Evolutionary conservation across 768 basidiomycete genomes (phyloP), one percentile per base, ranked within the genome.

Genomic region (Kwoniella mangroviensis): DNA sequence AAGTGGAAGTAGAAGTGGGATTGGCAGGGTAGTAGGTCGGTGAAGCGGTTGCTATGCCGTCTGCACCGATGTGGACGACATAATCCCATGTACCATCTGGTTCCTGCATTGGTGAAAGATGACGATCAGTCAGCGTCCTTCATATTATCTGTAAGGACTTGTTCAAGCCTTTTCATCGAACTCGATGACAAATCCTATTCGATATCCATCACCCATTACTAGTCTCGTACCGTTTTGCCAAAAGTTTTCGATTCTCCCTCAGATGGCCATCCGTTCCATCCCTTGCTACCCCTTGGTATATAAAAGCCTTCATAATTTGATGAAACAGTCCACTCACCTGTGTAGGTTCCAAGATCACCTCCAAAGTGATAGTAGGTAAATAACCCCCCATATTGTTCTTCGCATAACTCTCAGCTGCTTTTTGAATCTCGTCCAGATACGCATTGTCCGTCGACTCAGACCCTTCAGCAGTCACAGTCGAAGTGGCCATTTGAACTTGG

Each of bases 21-120:
- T 49, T 49, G 22, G 65, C 51, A 17, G 68, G 52, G 55, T 57
- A 63, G 49, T 63, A 69, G 1, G 68, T 69, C 2, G 82, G 82
- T 4, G 71, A 69, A 19, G 81, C 79, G 9, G 82, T 83, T 1
- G 81, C 81, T 7, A 78, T 81, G 2, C 82, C 82, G 70, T 83
- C 82, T 15, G 65, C 28, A 26, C 82, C 82, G 19, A 83, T 70
- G 19, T 77, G 71, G 19, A 81, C 74, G 17, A 83, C 77, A 56
- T 83, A 83, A 57, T 83, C 81, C 82, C 82, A 83, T 15, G 73
- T 65, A 51, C 82, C 82, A 55, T 83, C 82, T 40, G 82, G 70
- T 65, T 78, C 78, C 81, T 82, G 56, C 15, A 24, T 10, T 34
- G 17, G 12, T 15, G 54, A 1, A 10, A 43, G 21, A 34, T 34